Conservation (phyloP, 257 asterid species). For the Solanum bulbocastanum region DNA sequence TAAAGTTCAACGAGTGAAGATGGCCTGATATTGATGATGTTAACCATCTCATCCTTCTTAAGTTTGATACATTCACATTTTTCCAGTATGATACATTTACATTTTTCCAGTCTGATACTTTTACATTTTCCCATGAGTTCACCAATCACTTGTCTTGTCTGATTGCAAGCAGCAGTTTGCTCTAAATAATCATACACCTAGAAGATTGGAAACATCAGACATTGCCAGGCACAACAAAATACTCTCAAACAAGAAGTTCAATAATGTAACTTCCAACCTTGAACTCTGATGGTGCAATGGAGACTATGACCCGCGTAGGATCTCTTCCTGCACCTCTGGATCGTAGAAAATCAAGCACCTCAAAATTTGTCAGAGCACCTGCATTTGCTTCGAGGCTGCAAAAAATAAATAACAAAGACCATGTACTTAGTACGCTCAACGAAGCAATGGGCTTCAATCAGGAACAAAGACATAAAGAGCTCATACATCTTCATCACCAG, state of each 20-base stretch:
- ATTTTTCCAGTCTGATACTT: constrained; percentile 39
- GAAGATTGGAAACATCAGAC: neutral
- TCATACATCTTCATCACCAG: constrained; percentile 29
- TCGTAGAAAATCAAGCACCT: constrained; percentile 65
- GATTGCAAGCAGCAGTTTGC: constrained; percentile 49
- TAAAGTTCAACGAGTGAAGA: constrained; percentile 34
- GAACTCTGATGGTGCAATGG: constrained; percentile 58
- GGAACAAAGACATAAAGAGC: neutral
- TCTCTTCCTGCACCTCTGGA: constrained; percentile 81
- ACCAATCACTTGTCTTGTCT: constrained; percentile 34
- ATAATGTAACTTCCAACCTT: constrained; percentile 34
- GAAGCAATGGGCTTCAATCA: neutral
- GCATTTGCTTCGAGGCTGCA: constrained; percentile 45
- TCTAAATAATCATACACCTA: constrained; percentile 73
- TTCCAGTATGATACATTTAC: constrained; percentile 13
- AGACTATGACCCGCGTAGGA: constrained; percentile 49
- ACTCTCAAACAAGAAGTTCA: neutral
- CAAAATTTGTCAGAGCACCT: constrained; percentile 66
- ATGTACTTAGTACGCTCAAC: neutral
- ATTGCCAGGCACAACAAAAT: neutral
- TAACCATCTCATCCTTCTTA: constrained; percentile 65
- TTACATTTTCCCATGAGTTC: constrained; percentile 38
- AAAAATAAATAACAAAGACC: neutral
- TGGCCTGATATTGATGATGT: constrained; percentile 60
- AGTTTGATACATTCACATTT: constrained; percentile 45